A percentile compares a stretch with the other conserved stretches of the same genome.
Conservation (phyloP, 1,284 basidiomycete species). For the Ustilago cynodontis region DNA sequence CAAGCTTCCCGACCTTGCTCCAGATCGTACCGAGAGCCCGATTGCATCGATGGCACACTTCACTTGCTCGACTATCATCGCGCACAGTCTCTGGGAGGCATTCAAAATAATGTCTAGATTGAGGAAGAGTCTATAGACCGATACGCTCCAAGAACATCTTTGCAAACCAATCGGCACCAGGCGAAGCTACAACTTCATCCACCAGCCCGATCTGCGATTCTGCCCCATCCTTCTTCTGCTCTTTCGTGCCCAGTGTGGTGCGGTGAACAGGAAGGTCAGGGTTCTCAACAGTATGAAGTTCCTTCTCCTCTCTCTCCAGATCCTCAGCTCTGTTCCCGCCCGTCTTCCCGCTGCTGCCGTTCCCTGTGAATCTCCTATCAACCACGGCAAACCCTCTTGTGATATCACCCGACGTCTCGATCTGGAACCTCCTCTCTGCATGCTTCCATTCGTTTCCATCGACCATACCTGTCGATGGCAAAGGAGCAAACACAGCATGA, state of each 20-base stretch:
- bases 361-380: constrained; percentile 47
- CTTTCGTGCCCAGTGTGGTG: neutral
- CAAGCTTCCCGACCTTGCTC: neutral
- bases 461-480: constrained; percentile 12
- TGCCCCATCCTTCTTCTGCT: neutral
- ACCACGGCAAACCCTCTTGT: constrained; percentile 66
- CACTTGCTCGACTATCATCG: neutral
- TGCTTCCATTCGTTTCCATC: constrained; percentile 43
- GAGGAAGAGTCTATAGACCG: constrained; percentile 11
- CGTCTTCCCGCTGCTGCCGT: constrained; percentile 43
- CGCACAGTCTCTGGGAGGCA: neutral
- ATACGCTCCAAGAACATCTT: constrained; percentile 53
- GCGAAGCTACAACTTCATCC: constrained; percentile 55
- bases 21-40: neutral
- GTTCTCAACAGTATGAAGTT: constrained; percentile 32
- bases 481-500: constrained; percentile 57
- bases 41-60: constrained; percentile 1
- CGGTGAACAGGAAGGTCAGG: constrained; percentile 23
- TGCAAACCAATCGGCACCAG: constrained; percentile 58
- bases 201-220: constrained; percentile 36
- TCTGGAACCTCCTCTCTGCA: constrained; percentile 45
- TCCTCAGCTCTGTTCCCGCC: constrained; percentile 47
- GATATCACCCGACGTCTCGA: constrained; percentile 60
- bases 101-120: neutral
- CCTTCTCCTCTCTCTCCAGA: constrained; percentile 14